Percentiles rank a stretch among this genome's conserved stretches.
Conservation (phyloP, 257 asterid genomes). For the Salvia rosmarinus region DNA sequence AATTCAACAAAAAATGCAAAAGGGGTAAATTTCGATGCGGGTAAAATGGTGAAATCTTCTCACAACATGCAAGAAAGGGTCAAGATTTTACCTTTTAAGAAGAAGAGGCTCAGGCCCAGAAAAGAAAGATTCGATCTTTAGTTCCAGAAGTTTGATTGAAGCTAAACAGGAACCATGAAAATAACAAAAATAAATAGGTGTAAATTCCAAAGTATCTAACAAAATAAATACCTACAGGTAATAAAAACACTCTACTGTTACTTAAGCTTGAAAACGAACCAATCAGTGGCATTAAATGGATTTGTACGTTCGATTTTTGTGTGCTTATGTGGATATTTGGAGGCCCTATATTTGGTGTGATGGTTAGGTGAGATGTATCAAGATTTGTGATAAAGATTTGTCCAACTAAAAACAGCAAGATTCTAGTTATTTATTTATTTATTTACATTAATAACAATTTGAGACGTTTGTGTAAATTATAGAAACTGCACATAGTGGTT, state of each 20-base stretch:
- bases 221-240: too few relatives aligned
- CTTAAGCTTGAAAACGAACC: constrained; percentile 21
- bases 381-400: constrained; percentile 16
- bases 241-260: not conserved
- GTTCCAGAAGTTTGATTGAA: constrained; percentile 15
- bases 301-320: not conserved
- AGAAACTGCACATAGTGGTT: not conserved
- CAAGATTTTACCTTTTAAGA: not conserved
- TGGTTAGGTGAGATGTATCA: constrained; percentile 21
- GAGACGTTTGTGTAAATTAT: not conserved
- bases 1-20: not conserved
- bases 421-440: too few relatives aligned
- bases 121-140: constrained; percentile 21
- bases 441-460: not conserved
- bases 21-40: constrained; percentile 12
- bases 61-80: constrained; percentile 30
- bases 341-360: too few relatives aligned
- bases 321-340: constrained; percentile 25
- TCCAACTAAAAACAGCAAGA: not conserved
- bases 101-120: constrained; percentile 3
- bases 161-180: not conserved
- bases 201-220: too few relatives aligned
- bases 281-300: constrained; percentile 20
- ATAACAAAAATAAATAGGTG: not conserved
- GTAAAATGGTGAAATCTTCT: constrained; percentile 15